Conservation (phyloP, 163 green algal genomes). For the Coccomyxa subellipsoidea region DNA sequence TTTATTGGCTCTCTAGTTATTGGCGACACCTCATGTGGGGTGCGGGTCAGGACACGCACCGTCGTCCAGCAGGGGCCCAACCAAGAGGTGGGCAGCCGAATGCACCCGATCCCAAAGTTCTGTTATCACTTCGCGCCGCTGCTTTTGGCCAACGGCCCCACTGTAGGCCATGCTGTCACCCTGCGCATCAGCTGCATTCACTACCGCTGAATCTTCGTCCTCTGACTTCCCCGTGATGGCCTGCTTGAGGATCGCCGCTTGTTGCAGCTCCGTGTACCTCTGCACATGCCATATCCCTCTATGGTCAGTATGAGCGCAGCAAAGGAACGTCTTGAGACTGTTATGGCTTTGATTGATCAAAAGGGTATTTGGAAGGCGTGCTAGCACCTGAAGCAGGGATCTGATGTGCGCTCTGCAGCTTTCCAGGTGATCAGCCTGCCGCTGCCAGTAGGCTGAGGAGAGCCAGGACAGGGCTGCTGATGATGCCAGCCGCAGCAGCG, state of each 20-base stretch:
- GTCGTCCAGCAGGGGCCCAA: not conserved
- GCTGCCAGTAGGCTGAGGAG: constrained; percentile 65
- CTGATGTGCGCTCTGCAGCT: not conserved
- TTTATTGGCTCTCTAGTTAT: too few relatives aligned
- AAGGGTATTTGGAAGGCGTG: not conserved
- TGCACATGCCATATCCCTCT: not conserved
- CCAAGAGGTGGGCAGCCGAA: not conserved
- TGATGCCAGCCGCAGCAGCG: constrained; percentile 56
- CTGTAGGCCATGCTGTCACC: not conserved
- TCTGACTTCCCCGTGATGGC: not conserved
- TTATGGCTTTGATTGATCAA: not conserved
- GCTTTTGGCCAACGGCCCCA: not conserved
- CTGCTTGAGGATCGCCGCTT: not conserved
- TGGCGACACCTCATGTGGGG: too few relatives aligned
- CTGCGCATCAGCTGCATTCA: not conserved
- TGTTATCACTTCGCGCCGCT: not conserved
- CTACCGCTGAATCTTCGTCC: not conserved
- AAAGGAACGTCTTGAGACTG: not conserved
- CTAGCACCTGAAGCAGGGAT: constrained; percentile 3
- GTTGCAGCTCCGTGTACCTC: not conserved
- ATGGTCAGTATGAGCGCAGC: not conserved
- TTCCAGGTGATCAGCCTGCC: constrained; percentile 35
- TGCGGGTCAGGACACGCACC: not conserved
- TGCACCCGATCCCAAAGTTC: not conserved
- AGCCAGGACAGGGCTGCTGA: constrained; percentile 70